A percentile compares a stretch with the other conserved stretches of the same genome.
These are phyloP conservation scores for Smithsoniella earleae DNA, from an alignment of 163 green algal genomes.

Conservation along the genomic window DNA sequence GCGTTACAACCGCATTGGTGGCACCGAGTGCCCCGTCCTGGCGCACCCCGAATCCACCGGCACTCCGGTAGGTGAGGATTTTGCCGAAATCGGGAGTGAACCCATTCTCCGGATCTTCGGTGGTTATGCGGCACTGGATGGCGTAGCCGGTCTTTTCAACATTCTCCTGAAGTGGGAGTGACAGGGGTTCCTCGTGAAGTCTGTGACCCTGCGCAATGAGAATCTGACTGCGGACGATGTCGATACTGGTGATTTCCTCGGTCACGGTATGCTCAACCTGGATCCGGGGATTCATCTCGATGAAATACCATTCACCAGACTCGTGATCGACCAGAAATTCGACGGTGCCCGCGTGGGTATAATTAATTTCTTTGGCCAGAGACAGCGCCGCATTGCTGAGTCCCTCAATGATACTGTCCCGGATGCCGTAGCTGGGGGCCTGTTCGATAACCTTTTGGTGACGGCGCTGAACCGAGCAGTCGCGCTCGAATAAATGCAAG, in stretches of 20 bases:
- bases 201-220: too few species aligned
- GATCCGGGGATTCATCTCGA: slow-evolving; percentile 36
- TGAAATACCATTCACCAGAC: slow-evolving; percentile 72
- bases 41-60: slow-evolving; percentile 75
- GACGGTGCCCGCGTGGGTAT: slow-evolving; percentile 70
- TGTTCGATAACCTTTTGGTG: slow-evolving; percentile 90
- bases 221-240: too few species aligned
- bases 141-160: too few species aligned
- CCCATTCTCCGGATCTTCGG: slow-evolving; percentile 73
- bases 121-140: slow-evolving; percentile 83
- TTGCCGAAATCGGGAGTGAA: too few species aligned
- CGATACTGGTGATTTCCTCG: slow-evolving; percentile 65
- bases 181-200: too few species aligned
- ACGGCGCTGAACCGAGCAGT: slow-evolving; percentile 84
- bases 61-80: slow-evolving; percentile 75
- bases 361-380: slow-evolving; percentile 68
- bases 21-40: slow-evolving; percentile 74
- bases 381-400: slow-evolving; percentile 58
- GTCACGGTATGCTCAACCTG: slow-evolving; percentile 84
- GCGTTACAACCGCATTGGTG: slow-evolving; percentile 64
- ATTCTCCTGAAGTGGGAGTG: too few species aligned
- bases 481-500: slow-evolving; percentile 81
- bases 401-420: slow-evolving; percentile 35
- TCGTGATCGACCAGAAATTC: slow-evolving; percentile 86
- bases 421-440: slow-evolving; percentile 46